Evolutionary conservation across 345 rosid genomes (phyloP), one percentile per base, ranked within the genome.

Genomic region (Corymbia maculata): DNA sequence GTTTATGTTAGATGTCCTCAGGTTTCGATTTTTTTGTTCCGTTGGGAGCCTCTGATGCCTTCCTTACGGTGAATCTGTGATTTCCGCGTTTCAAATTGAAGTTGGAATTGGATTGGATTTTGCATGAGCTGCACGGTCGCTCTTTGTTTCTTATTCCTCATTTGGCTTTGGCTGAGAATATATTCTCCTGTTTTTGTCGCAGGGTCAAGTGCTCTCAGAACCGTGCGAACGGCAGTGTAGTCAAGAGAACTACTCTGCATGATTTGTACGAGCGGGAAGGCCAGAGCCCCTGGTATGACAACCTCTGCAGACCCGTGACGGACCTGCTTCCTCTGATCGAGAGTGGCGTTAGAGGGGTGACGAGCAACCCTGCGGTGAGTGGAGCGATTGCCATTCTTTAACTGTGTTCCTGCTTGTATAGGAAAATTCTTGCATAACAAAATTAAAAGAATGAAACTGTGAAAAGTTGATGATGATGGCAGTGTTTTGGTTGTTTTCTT

Each of bases 221-320:
- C 49, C 92, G 91, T 86, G 98, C 96, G 85, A 96, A 94, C 57
- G 97, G 97, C 87, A 91, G 87, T 80, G 61, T 95, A 14, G 87
- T 53, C 28, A 95, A 94, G 94, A 95, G 91, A 90, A 98, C 99
- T 2, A 89, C 94, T 13, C 96, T 98, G 90, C 99, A 97, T 55
- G 98, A 98, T 93, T 99, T 97, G 51, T 97, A 97, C 79, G 98
- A 97, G 89, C 87, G 89, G 32, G 97, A 96, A 92, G 99, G 99
- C 45, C 99, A 98, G 95, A 97, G 99, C 92, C 99, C 99, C 51
- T 98, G 99, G 99, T 98, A 98, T 91, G 99, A 98, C 88, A 98
- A 97, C 92, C 97, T 98, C 51, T 98, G 98, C 94, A 94, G 99
- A 66, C 99, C 99, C 1, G 98, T 98, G 36, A 96, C 98, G 0